Evolutionary conservation across 129 eudicot species (phyloP).

Genomic region (Flaveria linearis): DNA sequence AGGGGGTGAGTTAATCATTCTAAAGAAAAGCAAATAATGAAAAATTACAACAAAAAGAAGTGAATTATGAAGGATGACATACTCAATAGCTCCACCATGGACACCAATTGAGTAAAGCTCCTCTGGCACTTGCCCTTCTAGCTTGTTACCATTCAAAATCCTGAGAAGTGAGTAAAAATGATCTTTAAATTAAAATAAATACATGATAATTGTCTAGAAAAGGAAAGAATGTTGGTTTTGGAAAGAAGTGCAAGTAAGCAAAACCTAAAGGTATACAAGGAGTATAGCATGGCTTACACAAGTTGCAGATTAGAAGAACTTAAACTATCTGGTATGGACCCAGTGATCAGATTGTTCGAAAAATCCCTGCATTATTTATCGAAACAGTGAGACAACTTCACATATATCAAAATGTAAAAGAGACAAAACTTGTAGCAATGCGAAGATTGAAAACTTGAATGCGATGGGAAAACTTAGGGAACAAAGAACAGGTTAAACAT

Average conservation of each 20-base stretch:
- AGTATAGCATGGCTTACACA: slow-evolving; percentile 67
- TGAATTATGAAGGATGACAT: slow-evolving; percentile 33
- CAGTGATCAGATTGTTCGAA: slow-evolving; percentile 71
- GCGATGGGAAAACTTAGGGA: slow-evolving; percentile 5
- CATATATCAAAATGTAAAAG: slow-evolving; percentile 2
- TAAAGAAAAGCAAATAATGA: not conserved
- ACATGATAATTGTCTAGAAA: not conserved
- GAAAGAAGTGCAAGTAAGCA: not conserved
- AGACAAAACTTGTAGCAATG: not conserved
- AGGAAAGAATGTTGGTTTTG: not conserved
- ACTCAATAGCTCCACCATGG: slow-evolving; percentile 98
- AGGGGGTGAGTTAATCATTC: no score
- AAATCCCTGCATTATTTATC: slow-evolving; percentile 66
- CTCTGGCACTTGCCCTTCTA: slow-evolving; percentile 94
- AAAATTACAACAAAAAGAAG: not conserved
- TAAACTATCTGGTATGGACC: slow-evolving; percentile 81
- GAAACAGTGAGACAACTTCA: slow-evolving; percentile 21
- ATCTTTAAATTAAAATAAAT: not conserved
- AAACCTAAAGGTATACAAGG: slow-evolving; percentile 17
- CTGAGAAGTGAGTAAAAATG: slow-evolving; percentile 44
- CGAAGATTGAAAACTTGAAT: not conserved
- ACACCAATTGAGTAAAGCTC: slow-evolving; percentile 89
- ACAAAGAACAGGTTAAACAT: not conserved
- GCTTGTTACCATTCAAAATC: slow-evolving; percentile 68
- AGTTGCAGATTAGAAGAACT: slow-evolving; percentile 77